Evolutionary conservation across 78 protist species (phyloP).

Genomic region (Polysphondylium violaceum): DNA sequence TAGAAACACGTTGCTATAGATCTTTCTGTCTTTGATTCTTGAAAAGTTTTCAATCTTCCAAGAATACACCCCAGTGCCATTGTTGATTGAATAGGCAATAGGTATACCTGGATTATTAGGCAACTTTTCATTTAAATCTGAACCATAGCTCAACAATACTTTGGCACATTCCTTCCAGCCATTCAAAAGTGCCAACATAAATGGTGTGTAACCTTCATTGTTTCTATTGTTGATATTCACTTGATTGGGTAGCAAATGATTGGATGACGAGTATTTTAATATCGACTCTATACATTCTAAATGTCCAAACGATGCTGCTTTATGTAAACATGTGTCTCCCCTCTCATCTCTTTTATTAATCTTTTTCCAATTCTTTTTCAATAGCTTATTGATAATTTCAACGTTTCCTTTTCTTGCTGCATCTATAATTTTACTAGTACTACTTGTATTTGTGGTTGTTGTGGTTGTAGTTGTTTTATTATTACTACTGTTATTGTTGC

Average conservation of each 20-base stretch:
- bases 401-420: constrained; percentile 69
- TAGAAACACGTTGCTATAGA: constrained; percentile 39
- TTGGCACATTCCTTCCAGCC: constrained; percentile 36
- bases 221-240: constrained; percentile 30
- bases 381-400: constrained; percentile 22
- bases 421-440: constrained; percentile 60
- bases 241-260: not conserved
- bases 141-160: constrained; percentile 4
- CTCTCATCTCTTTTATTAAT: constrained; percentile 43
- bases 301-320: constrained; percentile 64
- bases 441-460: too few relatives aligned
- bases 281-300: constrained; percentile 39
- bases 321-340: constrained; percentile 72
- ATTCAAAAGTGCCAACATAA: constrained; percentile 49
- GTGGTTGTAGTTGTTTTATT: not conserved
- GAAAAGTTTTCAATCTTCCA: constrained; percentile 65
- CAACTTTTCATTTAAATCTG: constrained; percentile 53
- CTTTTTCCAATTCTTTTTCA: constrained; percentile 60
- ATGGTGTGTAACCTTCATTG: constrained; percentile 63
- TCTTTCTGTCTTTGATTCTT: constrained; percentile 55
- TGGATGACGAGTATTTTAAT: constrained; percentile 8
- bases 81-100: constrained; percentile 24
- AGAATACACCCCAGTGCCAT: constrained; percentile 34
- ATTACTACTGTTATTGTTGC: not conserved
- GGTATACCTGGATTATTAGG: constrained; percentile 74